These are phyloP conservation scores for Sclerospora graminicola DNA, from an alignment of 352 stramenopile species.

Conservation along the genomic window DNA sequence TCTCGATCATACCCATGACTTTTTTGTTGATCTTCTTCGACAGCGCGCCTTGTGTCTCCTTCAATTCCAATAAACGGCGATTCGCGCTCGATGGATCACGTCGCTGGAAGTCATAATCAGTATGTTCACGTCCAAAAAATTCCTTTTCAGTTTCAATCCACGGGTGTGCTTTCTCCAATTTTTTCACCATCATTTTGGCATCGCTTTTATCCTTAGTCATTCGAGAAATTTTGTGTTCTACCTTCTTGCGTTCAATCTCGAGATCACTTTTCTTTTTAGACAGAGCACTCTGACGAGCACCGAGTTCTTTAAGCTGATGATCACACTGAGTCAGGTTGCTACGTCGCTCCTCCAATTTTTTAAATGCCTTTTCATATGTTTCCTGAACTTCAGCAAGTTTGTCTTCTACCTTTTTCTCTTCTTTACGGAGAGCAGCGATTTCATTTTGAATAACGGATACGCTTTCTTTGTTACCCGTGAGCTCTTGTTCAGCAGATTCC, in stretches of 20 bases:
- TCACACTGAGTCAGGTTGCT: conserved; percentile 80
- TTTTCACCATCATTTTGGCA: conserved; percentile 83
- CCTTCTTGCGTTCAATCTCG: conserved; percentile 93
- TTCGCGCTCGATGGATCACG: conserved; percentile 80
- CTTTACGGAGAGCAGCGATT: conserved; percentile 43
- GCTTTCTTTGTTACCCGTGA: conserved; percentile 47
- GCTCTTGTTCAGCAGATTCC: conserved; percentile 58
- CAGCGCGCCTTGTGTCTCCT: conserved; percentile 89
- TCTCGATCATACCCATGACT: conserved; percentile 99
- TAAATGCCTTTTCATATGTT: conserved; percentile 45
- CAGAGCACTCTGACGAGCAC: conserved; percentile 59
- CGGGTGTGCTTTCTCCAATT: conserved; percentile 88
- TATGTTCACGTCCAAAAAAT: conserved; percentile 94
- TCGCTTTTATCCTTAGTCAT: conserved; percentile 90
- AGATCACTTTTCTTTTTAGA: conserved; percentile 83
- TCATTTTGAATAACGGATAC: conserved; percentile 45
- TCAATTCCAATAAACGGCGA: conserved; percentile 83
- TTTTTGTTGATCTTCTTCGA: conserved; percentile 99
- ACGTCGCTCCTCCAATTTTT: conserved; percentile 58
- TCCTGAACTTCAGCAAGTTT: conserved; percentile 55
- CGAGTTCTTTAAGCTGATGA: conserved; percentile 87
- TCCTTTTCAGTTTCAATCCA: conserved; percentile 97
- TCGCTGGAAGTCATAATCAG: conserved; percentile 97
- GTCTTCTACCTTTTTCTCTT: conserved; percentile 59
- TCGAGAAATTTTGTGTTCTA: conserved; percentile 87